Evolutionary conservation across 306 rosid species (phyloP).

Genomic region (Pueraria montana): DNA sequence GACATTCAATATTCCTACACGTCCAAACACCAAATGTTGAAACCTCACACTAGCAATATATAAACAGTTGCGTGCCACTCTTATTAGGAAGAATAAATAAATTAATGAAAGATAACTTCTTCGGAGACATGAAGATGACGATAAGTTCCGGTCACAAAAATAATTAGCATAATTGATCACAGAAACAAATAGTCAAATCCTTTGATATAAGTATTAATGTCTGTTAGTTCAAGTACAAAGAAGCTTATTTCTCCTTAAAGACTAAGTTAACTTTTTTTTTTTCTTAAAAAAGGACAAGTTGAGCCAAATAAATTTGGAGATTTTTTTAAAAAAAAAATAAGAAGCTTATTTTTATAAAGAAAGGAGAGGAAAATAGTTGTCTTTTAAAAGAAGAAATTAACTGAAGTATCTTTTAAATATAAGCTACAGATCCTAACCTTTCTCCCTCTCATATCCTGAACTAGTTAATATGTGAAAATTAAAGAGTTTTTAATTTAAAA

Average conservation of each 20-base stretch:
- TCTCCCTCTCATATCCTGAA: background rate
- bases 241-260: background rate
- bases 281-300: background rate
- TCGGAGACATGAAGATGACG: slow-evolving; percentile 14
- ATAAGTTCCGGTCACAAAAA: background rate
- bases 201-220: background rate
- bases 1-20: background rate
- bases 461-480: background rate
- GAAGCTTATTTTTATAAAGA: background rate
- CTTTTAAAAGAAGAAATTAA: background rate
- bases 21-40: slow-evolving; percentile 14
- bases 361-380: background rate
- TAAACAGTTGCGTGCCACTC: slow-evolving; percentile 3
- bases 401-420: background rate
- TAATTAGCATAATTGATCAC: slow-evolving; percentile 1
- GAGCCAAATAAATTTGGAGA: background rate
- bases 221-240: background rate
- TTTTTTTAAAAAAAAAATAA: background rate
- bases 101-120: slow-evolving; percentile 1
- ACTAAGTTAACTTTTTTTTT: too few relatives aligned
- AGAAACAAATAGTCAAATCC: background rate
- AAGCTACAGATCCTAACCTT: background rate
- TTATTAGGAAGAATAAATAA: slow-evolving; percentile 21
- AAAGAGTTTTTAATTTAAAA: background rate
- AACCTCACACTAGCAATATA: background rate